Percentiles rank a stretch among this genome's conserved stretches.
Evolutionary conservation across 2,329 filamentous ascomycete species (phyloP).

Genomic region (Trichoderma semiorbis): DNA sequence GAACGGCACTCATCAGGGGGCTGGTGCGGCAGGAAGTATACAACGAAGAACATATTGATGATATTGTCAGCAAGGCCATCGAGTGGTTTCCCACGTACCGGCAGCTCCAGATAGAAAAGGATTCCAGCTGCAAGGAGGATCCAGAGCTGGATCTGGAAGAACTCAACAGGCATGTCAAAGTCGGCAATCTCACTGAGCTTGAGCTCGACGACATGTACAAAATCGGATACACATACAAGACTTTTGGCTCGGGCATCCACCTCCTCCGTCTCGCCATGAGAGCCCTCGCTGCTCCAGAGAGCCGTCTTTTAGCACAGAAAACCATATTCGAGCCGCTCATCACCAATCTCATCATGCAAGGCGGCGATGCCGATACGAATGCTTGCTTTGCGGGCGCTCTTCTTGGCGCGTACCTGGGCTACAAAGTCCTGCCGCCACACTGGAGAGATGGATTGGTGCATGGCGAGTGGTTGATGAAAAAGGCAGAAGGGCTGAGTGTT

Average conservation of each 20-base stretch:
- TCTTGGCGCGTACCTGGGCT: slow-evolving; percentile 47
- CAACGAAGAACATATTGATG: slow-evolving; percentile 39
- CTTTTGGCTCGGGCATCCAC: slow-evolving; percentile 46
- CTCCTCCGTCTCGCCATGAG: slow-evolving; percentile 43
- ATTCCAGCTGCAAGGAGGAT: slow-evolving; percentile 28
- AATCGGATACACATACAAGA: slow-evolving; percentile 55
- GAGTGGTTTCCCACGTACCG: slow-evolving; percentile 35
- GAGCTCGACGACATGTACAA: slow-evolving; percentile 42
- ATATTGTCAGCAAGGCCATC: slow-evolving; percentile 37
- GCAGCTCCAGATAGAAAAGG: slow-evolving; percentile 20
- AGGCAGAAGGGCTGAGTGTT: slow-evolving; percentile 40
- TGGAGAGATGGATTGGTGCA: slow-evolving; percentile 48
- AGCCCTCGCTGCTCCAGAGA: slow-evolving; percentile 22
- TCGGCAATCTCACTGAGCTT: slow-evolving; percentile 36
- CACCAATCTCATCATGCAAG: slow-evolving; percentile 47
- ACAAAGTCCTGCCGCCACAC: slow-evolving; percentile 42
- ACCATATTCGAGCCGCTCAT: slow-evolving; percentile 45
- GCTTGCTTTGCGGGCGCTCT: slow-evolving; percentile 51
- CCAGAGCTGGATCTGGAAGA: slow-evolving; percentile 39
- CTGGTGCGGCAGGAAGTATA: slow-evolving; percentile 44
- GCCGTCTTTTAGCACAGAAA: slow-evolving; percentile 22
- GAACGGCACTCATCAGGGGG: slow-evolving; percentile 44
- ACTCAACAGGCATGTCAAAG: slow-evolving; percentile 39
- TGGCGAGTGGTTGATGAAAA: slow-evolving; percentile 43
- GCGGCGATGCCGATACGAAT: slow-evolving; percentile 54